A percentile compares a stretch with the other conserved stretches of the same genome.
These are phyloP conservation scores for Metschnikowia amazonensis DNA, from an alignment of 805 yeast species.

Conservation along the genomic window DNA sequence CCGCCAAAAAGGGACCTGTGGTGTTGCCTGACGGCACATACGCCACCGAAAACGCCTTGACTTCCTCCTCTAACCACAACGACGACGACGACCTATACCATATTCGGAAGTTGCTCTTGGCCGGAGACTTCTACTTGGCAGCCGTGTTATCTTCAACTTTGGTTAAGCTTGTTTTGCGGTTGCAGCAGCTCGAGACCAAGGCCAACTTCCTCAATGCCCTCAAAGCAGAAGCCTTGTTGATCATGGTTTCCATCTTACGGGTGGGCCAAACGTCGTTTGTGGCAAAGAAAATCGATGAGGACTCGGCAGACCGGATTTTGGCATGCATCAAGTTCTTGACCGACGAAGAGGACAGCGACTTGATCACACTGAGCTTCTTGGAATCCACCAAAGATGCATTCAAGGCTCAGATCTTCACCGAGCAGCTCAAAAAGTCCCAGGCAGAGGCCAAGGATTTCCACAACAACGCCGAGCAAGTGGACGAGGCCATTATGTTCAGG, in stretches of 20 bases:
- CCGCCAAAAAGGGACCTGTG: conserved; percentile 57
- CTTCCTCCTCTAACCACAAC: conserved; percentile 36
- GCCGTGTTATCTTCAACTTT: conserved; percentile 84
- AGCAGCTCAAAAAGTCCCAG: conserved; percentile 55
- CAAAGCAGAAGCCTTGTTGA: conserved; percentile 91
- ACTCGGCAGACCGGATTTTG: conserved; percentile 89
- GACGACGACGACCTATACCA: conserved; percentile 58
- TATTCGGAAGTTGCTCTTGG: conserved; percentile 72
- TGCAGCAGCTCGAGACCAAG: conserved; percentile 53
- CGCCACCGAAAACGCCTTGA: conserved; percentile 87
- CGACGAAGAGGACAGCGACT: conserved; percentile 53
- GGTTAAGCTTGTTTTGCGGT: conserved; percentile 80
- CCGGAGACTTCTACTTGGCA: conserved; percentile 88
- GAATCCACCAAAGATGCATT: conserved; percentile 87
- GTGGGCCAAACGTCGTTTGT: conserved; percentile 74
- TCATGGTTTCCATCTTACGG: conserved; percentile 86
- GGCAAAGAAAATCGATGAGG: conserved; percentile 84
- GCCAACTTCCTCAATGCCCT: conserved; percentile 69
- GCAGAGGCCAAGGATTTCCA: conserved; percentile 54
- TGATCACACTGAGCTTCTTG: conserved; percentile 67
- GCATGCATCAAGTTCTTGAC: conserved; percentile 79
- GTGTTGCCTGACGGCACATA: conserved; percentile 98
- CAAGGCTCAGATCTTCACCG: conserved; percentile 60
- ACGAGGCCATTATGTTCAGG: conserved; percentile 73
- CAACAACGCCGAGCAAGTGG: conserved; percentile 69